phyloP scores from a whole-genome alignment of 208 protist species.

The Leishmania major region DNA sequence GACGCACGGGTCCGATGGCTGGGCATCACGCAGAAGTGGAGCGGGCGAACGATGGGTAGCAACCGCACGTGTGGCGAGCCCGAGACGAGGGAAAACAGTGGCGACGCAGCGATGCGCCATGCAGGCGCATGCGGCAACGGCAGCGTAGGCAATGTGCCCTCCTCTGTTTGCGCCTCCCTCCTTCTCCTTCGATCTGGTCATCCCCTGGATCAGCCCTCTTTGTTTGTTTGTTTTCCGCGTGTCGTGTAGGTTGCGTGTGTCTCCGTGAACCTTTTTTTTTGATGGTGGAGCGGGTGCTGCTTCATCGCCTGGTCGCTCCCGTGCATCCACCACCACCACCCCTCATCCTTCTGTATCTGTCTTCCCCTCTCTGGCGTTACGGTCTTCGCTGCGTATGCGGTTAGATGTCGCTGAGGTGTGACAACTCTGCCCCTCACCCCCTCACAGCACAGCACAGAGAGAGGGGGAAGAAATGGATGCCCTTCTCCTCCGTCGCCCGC shows the following conservation, averaged over 20 bases:
- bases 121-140: too few relatives aligned
- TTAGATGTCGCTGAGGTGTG: neutral
- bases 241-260: neutral
- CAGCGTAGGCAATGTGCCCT: neutral
- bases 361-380: neutral
- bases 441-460: neutral
- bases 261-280: neutral
- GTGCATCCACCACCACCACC: neutral
- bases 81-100: neutral
- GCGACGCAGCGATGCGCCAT: neutral
- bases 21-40: neutral
- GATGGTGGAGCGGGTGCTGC: neutral
- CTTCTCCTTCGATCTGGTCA: neutral
- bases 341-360: neutral
- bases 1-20: neutral
- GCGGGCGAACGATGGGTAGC: neutral
- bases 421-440: neutral
- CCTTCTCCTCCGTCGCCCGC: neutral
- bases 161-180: neutral
- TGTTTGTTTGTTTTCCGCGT: constrained; percentile 20
- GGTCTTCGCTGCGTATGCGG: neutral
- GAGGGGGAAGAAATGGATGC: neutral
- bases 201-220: neutral
- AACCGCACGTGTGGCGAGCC: neutral
- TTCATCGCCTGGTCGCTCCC: neutral